Evolutionary conservation across 1,139 yeast genomes (phyloP).

Genomic region (Suhomyces panamericanus): DNA sequence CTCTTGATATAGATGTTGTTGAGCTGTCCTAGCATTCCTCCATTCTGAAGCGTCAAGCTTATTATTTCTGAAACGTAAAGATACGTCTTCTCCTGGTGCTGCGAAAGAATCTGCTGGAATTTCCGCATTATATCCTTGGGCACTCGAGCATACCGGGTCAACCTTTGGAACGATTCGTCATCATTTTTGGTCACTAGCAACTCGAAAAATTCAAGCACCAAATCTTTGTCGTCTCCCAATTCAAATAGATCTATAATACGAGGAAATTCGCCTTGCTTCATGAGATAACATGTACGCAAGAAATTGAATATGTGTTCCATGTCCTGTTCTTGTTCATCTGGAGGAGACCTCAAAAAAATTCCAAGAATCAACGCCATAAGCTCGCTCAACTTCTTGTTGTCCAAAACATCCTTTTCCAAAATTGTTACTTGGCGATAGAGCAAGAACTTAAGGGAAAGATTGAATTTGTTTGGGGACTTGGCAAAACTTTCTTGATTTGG

Average conservation of each 20-base stretch:
- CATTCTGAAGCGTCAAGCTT: slow-evolving; percentile 35
- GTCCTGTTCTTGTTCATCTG: slow-evolving; percentile 17
- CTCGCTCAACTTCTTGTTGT: slow-evolving; percentile 31
- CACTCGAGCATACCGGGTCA: slow-evolving; percentile 35
- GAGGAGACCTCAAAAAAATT: slow-evolving; percentile 23
- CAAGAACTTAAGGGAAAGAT: slow-evolving; percentile 28
- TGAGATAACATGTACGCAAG: slow-evolving; percentile 37
- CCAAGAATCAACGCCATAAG: slow-evolving; percentile 37
- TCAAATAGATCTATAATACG: slow-evolving; percentile 16
- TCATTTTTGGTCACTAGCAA: slow-evolving; percentile 37
- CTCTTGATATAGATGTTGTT: slow-evolving; percentile 38
- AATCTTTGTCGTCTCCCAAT: slow-evolving; percentile 18
- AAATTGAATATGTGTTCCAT: slow-evolving; percentile 38
- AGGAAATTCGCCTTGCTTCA: slow-evolving; percentile 30
- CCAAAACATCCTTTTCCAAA: slow-evolving; percentile 34
- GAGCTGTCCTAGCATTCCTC: slow-evolving; percentile 40
- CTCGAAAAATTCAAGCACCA: slow-evolving; percentile 33
- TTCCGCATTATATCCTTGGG: slow-evolving; percentile 29
- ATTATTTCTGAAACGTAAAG: slow-evolving; percentile 37
- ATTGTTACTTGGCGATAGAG: slow-evolving; percentile 48
- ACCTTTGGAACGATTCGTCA: slow-evolving; percentile 33
- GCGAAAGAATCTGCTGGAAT: slow-evolving; percentile 24
- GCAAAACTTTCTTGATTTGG: slow-evolving; percentile 4
- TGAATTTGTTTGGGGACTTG: background rate
- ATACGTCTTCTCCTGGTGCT: slow-evolving; percentile 23